Evolutionary conservation across 2,329 filamentous ascomycete genomes (phyloP), one percentile per base, ranked within the genome.

Genomic region (Talaromyces rugulosus): DNA sequence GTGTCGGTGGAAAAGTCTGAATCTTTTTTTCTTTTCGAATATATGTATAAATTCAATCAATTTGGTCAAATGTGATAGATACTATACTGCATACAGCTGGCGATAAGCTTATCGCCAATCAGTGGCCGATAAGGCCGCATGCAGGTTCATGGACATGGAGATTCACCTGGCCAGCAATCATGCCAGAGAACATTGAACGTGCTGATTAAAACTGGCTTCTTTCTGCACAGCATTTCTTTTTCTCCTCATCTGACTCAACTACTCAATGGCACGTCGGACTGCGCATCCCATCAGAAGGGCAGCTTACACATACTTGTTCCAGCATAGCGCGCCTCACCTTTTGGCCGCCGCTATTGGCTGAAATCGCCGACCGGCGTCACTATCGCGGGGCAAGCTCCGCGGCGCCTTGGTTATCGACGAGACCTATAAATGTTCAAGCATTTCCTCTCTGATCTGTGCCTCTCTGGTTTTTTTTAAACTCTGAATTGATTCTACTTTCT

Each of bases 281-380:
- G 42, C n/a, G 42, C 18, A 56, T 34, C 54, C 18, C 31, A 56
- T 34, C 28, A 56, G 28, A 12, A 14, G 12, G 4, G 28, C 9
- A 36, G 56, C 56, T 58, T 58, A 18, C 28, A 59, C 50, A 30
- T 62, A 27, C 60, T 34, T 23, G 5, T 44, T 59, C 33, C 8
- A 52, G 61, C 23, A 28, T 56, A 56, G 61, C 31, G 34, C 42
- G n/a, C 16, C 12, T 18, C 33, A 12, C 30, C 12, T 23, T 47
- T 55, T 56, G 59, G 59, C 18, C 11, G 7, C 7, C 50, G 28
- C 53, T 28, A 63, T 63, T 63, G 62, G 62, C 34, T 34, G 33
- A 9, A 23, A 40, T 23, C 62, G 62, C 62, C 62, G 62, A 63
- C 18, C 30, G 16, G 50, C 50, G 28, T 30, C 23, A 55, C 8